Base-by-base conservation (phyloP, 1,139 yeast species). In the Kazachstania sp. region DNA sequence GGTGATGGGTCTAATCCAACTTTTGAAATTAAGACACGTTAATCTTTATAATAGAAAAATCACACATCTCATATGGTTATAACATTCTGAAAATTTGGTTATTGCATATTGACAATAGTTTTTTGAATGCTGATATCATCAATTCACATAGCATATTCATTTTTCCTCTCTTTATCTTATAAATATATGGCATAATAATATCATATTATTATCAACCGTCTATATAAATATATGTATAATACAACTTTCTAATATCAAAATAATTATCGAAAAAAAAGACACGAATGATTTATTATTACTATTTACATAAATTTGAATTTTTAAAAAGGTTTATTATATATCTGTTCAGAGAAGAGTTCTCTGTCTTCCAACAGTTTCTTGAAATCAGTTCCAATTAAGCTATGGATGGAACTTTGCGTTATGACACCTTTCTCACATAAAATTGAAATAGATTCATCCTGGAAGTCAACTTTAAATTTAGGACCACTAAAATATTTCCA, bases 361-460 rank as follows among this genome's bases (percentile, higher is more conserved):
- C 9, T 44, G 34, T 95, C 16, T 23, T 45, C 37, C 12, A 28
- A 19, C 11, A 88, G 40, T 84, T 86, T 15, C 81, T 79, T 32
- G 81, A 74, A 56, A 73, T 78, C 43, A 73, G 35, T 29, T 9
- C 59, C 60, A 15, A 48, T 37, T 3, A 51, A 20, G 55, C 45
- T 46, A 4, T 49, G 47, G 3, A 47, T 42, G 9, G 51, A 45
- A 19, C 60, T 54, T 2, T 54, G 50, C 1, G 45, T 44, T 19
- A 63, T 54, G 2, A 51, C 39, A 5, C 67, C 67, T 41, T 56
- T 61, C 31, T 57, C 65, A 4, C 62, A 63, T n/a, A 52, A 42
- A 7, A 60, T 44, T 4, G 43, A 9, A 52, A 55, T 13, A 52
- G 54, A 47, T 48, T 55, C 44, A 4, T 37, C 39, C 4, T 38